Base-by-base conservation (phyloP, 164 flowering plant species). In the Sedum album region DNA sequence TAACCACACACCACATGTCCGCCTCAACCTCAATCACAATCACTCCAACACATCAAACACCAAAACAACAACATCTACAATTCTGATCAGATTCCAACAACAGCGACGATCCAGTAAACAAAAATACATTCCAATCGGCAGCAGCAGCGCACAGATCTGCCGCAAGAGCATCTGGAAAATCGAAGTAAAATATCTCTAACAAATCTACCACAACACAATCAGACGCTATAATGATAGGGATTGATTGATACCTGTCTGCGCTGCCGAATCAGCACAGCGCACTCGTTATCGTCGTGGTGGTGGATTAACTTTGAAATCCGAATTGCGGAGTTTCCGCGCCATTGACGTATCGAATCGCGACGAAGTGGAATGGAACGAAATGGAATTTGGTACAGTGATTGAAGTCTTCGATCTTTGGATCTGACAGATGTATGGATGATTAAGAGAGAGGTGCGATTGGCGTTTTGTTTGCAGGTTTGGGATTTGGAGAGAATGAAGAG, bases 161-260 rank as follows among this genome's bases (percentile, higher is more conserved):
- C 7, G 57, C 21, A 5, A 46, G 20, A 46, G 51, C 57, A n/a
- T 51, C 28, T 26, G 28, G 21, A 57, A 3, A 13, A 3, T 9
- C 62, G 33, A 26, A 26, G 5, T 55, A 55, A 55, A 25, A n/a
- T n/a, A n/a, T n/a, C n/a, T n/a, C n/a, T n/a, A n/a, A n/a, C n/a
- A n/a, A n/a, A n/a, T n/a, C n/a, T n/a, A n/a, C n/a, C n/a, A n/a
- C n/a, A n/a, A n/a, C n/a, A n/a, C n/a, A n/a, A n/a, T n/a, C n/a
- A n/a, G n/a, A n/a, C n/a, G n/a, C n/a, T n/a, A n/a, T n/a, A n/a
- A 26, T 20, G 62, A 57, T 57, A 57, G 62, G 33, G 20, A 2
- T 26, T 44, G 62, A 57, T 57, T 57, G 62, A 14, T 26, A 57
- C 35, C 33, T 57, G 62, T 57, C 62, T 57, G 62, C 20, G 57